Evolutionary conservation across 495 filamentous ascomycete species (phyloP).

Genomic region (Hyphodiscus hymeniophilus): DNA sequence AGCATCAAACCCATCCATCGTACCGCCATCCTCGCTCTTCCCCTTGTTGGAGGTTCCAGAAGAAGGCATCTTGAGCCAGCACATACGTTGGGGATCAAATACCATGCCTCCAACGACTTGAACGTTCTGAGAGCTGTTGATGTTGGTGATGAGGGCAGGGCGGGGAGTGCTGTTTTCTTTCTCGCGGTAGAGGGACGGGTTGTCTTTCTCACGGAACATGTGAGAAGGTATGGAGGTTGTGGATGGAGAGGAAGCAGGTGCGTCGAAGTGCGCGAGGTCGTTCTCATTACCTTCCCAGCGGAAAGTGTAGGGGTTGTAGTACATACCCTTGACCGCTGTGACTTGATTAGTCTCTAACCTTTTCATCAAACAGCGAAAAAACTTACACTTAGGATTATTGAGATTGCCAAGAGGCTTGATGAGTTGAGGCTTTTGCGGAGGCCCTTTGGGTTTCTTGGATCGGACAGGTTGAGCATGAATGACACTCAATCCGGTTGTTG

Average conservation of each 20-base stretch:
- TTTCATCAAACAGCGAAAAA: neutral
- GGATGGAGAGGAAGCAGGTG: constrained; percentile 33
- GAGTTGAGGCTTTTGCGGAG: constrained; percentile 56
- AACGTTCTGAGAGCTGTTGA: constrained; percentile 64
- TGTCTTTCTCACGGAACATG: constrained; percentile 29
- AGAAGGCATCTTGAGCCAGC: constrained; percentile 67
- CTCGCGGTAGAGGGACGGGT: constrained; percentile 27
- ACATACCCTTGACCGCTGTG: constrained; percentile 85
- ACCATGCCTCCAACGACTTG: constrained; percentile 94
- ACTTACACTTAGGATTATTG: constrained; percentile 60
- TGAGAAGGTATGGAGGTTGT: constrained; percentile 36
- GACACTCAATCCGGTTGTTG: constrained; percentile 36
- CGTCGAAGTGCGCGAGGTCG: constrained; percentile 65
- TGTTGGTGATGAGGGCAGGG: constrained; percentile 89
- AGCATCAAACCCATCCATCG: constrained; percentile 70
- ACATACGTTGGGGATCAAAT: constrained; percentile 93
- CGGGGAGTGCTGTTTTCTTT: constrained; percentile 56
- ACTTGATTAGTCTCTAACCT: neutral
- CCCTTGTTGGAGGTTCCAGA: constrained; percentile 6
- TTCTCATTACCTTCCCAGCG: constrained; percentile 97
- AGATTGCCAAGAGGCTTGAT: constrained; percentile 62
- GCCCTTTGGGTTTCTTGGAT: constrained; percentile 52
- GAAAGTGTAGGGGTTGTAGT: constrained; percentile 76
- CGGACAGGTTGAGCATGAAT: constrained; percentile 27
- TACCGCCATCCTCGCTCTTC: constrained; percentile 31